Percentiles rank a stretch among this genome's conserved stretches.
Evolutionary conservation across 2,329 filamentous ascomycete species (phyloP).

Genomic region (Fusarium neocosmosporiellum): DNA sequence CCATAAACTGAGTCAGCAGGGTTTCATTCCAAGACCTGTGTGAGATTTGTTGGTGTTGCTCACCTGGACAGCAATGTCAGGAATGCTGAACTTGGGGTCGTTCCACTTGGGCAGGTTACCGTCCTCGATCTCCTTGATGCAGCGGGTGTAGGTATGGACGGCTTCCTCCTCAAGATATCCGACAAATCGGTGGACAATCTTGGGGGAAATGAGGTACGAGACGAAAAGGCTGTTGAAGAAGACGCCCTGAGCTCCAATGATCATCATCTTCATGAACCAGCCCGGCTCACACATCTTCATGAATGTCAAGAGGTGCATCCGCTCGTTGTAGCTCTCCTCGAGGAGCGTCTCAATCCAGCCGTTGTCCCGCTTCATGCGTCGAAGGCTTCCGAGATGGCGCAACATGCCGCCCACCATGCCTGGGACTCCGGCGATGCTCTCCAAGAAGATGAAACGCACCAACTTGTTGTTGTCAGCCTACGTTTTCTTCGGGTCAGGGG

Average conservation of each 20-base stretch:
- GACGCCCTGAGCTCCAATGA: constrained; percentile 91
- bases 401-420: constrained; percentile 98
- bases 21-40: neutral
- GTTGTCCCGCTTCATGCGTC: constrained; percentile 90
- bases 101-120: constrained; percentile 88
- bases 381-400: constrained; percentile 84
- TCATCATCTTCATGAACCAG: constrained; percentile 91
- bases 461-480: constrained; percentile 57
- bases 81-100: constrained; percentile 75
- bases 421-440: constrained; percentile 93
- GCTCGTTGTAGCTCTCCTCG: constrained; percentile 91
- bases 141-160: constrained; percentile 92
- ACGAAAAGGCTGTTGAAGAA: constrained; percentile 97
- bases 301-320: constrained; percentile 94
- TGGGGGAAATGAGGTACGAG: constrained; percentile 86
- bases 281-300: constrained; percentile 83
- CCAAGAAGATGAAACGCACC: constrained; percentile 89
- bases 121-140: constrained; percentile 85
- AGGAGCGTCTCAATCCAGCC: constrained; percentile 96
- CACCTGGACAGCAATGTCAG: constrained; percentile 82
- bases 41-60: constrained; percentile 19
- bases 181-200: constrained; percentile 93
- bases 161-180: constrained; percentile 98
- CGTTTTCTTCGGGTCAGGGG: neutral
- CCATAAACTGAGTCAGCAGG: constrained; percentile 6